Conservation (phyloP, 2,329 filamentous ascomycete species). For the Elsinoe ampelina region DNA sequence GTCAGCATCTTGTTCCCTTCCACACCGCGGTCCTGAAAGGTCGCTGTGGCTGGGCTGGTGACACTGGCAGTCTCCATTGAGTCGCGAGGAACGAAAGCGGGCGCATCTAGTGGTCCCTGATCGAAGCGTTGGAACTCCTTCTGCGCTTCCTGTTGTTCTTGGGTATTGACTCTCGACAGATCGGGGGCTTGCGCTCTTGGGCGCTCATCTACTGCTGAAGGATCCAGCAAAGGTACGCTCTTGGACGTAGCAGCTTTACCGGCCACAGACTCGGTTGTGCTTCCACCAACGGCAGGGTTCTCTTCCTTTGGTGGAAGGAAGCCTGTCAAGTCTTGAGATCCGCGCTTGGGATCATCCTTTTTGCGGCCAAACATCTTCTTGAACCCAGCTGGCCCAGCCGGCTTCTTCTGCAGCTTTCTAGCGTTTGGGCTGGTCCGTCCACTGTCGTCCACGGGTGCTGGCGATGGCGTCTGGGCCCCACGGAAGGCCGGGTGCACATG, state of each 20-base stretch:
- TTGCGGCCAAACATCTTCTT: slow-evolving; percentile 57
- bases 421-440: slow-evolving; percentile 25
- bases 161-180: slow-evolving; percentile 32
- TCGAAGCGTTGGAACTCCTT: slow-evolving; percentile 64
- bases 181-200: slow-evolving; percentile 20
- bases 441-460: slow-evolving; percentile 22
- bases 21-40: slow-evolving; percentile 7
- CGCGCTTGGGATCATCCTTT: slow-evolving; percentile 43
- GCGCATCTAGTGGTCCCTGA: slow-evolving; percentile 86
- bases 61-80: slow-evolving; percentile 19
- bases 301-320: slow-evolving; percentile 17
- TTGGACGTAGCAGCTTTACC: neutral
- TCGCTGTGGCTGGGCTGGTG: slow-evolving; percentile 3
- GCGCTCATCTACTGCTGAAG: neutral
- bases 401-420: slow-evolving; percentile 31
- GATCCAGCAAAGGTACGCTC: neutral
- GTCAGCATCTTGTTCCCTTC: slow-evolving; percentile 10
- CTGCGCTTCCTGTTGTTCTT: slow-evolving; percentile 50
- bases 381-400: slow-evolving; percentile 44
- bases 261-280: neutral
- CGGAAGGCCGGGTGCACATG: slow-evolving; percentile 37
- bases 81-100: slow-evolving; percentile 61
- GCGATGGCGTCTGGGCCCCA: slow-evolving; percentile 24
- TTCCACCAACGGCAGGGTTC: neutral
- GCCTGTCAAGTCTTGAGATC: slow-evolving; percentile 10